Base-by-base conservation (phyloP, 139 green algal genomes). In the Monoraphidium neglectum region DNA sequence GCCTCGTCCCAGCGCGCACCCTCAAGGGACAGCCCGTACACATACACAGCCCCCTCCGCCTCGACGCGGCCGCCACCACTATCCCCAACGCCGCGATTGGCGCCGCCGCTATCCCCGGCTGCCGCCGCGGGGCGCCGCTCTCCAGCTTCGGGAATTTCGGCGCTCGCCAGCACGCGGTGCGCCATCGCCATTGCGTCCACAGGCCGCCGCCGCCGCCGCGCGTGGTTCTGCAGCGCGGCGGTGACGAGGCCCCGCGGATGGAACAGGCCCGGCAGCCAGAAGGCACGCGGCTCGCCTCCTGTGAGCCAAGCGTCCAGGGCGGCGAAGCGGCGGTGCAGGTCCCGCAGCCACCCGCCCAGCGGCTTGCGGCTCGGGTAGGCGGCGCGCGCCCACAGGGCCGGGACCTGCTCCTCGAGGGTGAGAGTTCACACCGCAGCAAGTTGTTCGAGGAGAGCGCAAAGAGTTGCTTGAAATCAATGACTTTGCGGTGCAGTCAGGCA, bases 191-290 rank as follows among this genome's bases (percentile, higher is more conserved):
- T 82, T 8, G 71, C 70, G 84, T 97, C 91, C 32, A 96, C 95
- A 51, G 93, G 83, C 36, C 87, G 78, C 1, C 63, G 57, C 0
- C 70, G 91, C 70, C 85, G 88, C 33, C 91, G 83, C 30, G 93
- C 89, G 70, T 93, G 85, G 47, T 84, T 92, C 74, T 97, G 93
- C 36, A 96, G 83, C 32, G 89, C 84, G 0, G 83, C 93, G 15
- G 92, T 97, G 65, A 95, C 70, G 84, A 97, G 95, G 46, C 91
- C 91, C 74, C 93, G 90, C 24, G 93, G 92, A 84, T 94, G 95
- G 88, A 94, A 95, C 72, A 97, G 90, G 24, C 86, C 86, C 18
- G 91, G 84, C 57, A 97, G 83, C 93, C 91, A 96, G 85, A 94
- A 95, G 30, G 70, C 77, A 0, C 69, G 63, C n/a, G 93, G 93